phyloP scores from a whole-genome alignment of 2,329 filamentous ascomycete genomes.

The Verticillium albo-atrum region DNA sequence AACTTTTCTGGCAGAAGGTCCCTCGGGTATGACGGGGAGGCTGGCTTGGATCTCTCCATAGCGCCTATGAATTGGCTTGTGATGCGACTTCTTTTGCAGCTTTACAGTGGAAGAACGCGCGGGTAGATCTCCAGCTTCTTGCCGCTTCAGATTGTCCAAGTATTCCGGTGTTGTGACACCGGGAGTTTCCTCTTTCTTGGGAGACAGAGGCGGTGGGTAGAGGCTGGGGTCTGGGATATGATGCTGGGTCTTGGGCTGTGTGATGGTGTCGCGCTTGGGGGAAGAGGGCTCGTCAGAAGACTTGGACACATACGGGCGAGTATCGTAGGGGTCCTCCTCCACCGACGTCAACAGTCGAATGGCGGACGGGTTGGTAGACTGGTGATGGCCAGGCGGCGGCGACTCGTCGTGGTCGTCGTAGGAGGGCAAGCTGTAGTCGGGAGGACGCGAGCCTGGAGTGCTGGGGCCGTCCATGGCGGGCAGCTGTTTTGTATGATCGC shows the following conservation, averaged over 20 bases:
- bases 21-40: conserved; percentile 48
- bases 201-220: conserved; percentile 13
- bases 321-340: conserved; percentile 46
- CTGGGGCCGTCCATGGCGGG: conserved; percentile 44
- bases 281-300: neutral
- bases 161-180: conserved; percentile 28
- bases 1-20: conserved; percentile 39
- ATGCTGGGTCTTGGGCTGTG: neutral
- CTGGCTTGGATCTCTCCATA: conserved; percentile 28
- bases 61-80: conserved; percentile 20
- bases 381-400: conserved; percentile 20
- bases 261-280: conserved; percentile 8
- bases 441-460: conserved; percentile 40
- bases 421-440: conserved; percentile 51
- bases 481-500: conserved; percentile 7
- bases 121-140: conserved; percentile 32
- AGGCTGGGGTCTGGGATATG: neutral
- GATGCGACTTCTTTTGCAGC: conserved; percentile 39
- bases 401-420: conserved; percentile 48
- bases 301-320: conserved; percentile 49
- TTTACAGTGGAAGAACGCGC: conserved; percentile 49
- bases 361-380: conserved; percentile 42
- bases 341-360: conserved; percentile 60
- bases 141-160: conserved; percentile 28
- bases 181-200: conserved; percentile 15